Conservation (phyloP, 495 filamentous ascomycete genomes). For the Aspergillus wentii region DNA sequence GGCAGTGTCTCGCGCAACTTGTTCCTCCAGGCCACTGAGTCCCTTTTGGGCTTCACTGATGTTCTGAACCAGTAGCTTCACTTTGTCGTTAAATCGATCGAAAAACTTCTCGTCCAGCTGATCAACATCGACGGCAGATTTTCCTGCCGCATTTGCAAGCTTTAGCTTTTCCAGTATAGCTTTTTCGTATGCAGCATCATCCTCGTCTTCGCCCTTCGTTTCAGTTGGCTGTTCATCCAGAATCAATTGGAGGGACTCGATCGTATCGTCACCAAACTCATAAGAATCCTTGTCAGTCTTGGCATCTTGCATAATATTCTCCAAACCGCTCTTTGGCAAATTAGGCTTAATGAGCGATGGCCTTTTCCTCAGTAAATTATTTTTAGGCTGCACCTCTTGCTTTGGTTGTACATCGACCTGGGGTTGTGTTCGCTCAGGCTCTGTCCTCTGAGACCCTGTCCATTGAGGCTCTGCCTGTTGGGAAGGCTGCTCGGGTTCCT, state of each 20-base stretch:
- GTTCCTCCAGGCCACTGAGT: slow-evolving; percentile 60
- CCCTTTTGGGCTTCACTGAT: slow-evolving; percentile 64
- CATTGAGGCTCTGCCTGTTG: not conserved
- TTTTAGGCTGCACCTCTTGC: slow-evolving; percentile 11
- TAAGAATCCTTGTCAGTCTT: slow-evolving; percentile 38
- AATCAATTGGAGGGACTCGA: slow-evolving; percentile 57
- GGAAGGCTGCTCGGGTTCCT: slow-evolving; percentile 1
- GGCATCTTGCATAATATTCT: slow-evolving; percentile 50
- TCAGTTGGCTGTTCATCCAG: slow-evolving; percentile 33
- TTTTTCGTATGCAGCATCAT: slow-evolving; percentile 32
- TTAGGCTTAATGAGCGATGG: slow-evolving; percentile 32
- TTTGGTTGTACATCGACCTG: slow-evolving; percentile 6
- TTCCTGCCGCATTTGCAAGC: slow-evolving; percentile 25
- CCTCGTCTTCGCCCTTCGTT: slow-evolving; percentile 30
- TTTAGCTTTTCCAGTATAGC: slow-evolving; percentile 28
- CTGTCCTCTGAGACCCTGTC: not conserved
- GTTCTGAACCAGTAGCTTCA: slow-evolving; percentile 53
- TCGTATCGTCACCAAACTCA: slow-evolving; percentile 53
- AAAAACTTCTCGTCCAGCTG: no score
- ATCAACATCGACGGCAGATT: slow-evolving; percentile 47
- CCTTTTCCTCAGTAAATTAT: slow-evolving; percentile 12
- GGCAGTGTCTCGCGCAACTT: slow-evolving; percentile 42
- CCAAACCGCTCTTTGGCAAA: slow-evolving; percentile 44
- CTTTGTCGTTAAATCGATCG: slow-evolving; percentile 52
- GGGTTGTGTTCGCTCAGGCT: not conserved